A percentile compares a stretch with the other conserved stretches of the same genome.
Conservation (phyloP, 305 asterid genomes). For the Fraxinus dipetala region DNA sequence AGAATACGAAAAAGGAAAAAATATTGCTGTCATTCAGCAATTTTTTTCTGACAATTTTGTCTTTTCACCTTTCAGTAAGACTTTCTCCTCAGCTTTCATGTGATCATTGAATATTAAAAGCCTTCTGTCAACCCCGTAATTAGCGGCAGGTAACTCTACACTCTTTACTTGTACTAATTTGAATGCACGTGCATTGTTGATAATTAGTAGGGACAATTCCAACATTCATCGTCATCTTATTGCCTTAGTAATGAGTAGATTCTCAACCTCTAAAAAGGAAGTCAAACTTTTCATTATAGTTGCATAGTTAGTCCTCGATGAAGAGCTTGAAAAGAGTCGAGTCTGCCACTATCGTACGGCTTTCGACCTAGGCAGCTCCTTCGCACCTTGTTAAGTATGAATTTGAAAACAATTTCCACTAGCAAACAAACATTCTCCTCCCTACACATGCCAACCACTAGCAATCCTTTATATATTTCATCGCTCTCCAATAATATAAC, state of each 20-base stretch:
- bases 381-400: neutral
- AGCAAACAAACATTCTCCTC: conserved; percentile 32
- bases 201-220: neutral
- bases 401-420: conserved; percentile 25
- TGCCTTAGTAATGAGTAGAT: neutral
- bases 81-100: conserved; percentile 8
- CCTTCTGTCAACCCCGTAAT: conserved; percentile 6
- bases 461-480: conserved; percentile 32
- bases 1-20: neutral
- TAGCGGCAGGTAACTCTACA: conserved; percentile 4
- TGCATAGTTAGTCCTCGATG: neutral
- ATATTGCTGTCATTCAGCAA: neutral
- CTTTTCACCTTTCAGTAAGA: neutral
- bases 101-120: conserved; percentile 7
- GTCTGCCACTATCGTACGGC: neutral
- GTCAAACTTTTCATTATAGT: neutral
- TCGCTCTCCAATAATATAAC: conserved; percentile 34
- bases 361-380: neutral
- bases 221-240: neutral
- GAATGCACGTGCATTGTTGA: neutral
- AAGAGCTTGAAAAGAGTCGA: neutral
- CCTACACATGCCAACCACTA: conserved; percentile 40
- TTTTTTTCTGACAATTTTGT: neutral
- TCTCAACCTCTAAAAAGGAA: neutral
- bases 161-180: neutral